Evolutionary conservation across 164 flowering plant species (phyloP), one percentile per base, ranked within the genome.

Genomic region (Umbilicus rupestris): DNA sequence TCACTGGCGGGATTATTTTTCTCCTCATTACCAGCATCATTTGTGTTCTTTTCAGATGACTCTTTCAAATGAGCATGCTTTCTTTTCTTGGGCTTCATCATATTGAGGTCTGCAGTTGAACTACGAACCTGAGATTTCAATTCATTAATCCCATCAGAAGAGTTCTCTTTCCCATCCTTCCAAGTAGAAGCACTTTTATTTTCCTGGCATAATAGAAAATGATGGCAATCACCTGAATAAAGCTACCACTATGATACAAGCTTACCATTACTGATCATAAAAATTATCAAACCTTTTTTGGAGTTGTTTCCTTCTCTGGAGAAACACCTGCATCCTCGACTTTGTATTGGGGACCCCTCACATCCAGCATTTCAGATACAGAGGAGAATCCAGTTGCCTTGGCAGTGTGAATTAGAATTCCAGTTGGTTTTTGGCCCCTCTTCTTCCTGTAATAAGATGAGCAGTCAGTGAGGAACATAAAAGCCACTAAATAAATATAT

Each of bases 331-430:
- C 33, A 35, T 5, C 42, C 49, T 70, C 45, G 0, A 39, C 67
- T 62, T 5, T 29, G 39, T 64, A 65, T 0, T 74, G 84, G n/a
- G 73, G 59, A 14, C 82, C 87, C 39, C 72, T 70, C 17, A 70
- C 72, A n/a, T 65, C 63, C 66, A 94, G 77, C 86, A 87, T 65
- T 49, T 87, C 92, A 1, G 83, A 83, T 63, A 89, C 99, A 9
- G 96, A 91, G 1, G 86, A 82, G 78, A 78, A 87, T 6, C 99
- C 97, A 49, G 73, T 77, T 41, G 81, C 84, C 74, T 87, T 91
- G 63, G 99, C 97, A n/a, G 71, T 64, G 26, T 76, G 87, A 1
- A 64, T 72, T 28, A 94, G 81, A 0, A 76, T 73, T 19, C 99
- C 99, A 49, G 97, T 94, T 24, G 99, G 99, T 39, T 74, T 65